Percentiles rank a stretch among this genome's conserved stretches.
phyloP scores from a whole-genome alignment of 78 protist species.

The Dictyostelium intermedium region DNA sequence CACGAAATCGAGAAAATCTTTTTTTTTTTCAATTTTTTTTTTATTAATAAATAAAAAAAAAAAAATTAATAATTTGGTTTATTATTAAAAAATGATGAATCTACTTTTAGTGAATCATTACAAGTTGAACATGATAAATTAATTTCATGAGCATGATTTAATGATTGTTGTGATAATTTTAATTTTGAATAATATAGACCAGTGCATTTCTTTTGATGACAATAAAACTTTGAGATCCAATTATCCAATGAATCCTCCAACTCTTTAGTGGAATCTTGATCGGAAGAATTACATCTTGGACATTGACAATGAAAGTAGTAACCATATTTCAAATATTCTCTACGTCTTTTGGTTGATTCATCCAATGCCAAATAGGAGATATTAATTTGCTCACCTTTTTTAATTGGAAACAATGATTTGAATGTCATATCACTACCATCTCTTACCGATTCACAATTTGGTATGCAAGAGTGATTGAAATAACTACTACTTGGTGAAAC shows the following conservation, averaged over 20 bases:
- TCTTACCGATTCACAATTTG: slow-evolving; percentile 41
- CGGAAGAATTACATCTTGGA: slow-evolving; percentile 24
- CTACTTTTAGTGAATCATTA: neutral
- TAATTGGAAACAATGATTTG: slow-evolving; percentile 29
- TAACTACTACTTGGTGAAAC: slow-evolving; percentile 26
- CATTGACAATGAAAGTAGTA: slow-evolving; percentile 66
- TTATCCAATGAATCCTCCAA: neutral
- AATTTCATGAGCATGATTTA: neutral
- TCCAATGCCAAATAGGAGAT: slow-evolving; percentile 30
- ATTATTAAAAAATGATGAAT: neutral
- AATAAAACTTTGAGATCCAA: slow-evolving; percentile 55
- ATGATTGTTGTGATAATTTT: neutral
- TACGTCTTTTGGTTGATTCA: neutral
- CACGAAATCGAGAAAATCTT: neutral
- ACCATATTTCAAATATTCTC: neutral
- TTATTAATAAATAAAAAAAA: neutral
- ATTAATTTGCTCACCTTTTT: slow-evolving; percentile 40
- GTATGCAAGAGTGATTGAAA: slow-evolving; percentile 66
- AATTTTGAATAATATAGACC: slow-evolving; percentile 45
- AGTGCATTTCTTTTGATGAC: slow-evolving; percentile 6
- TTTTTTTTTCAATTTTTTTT: neutral
- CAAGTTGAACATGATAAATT: neutral
- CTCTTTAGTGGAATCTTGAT: neutral
- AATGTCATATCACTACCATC: slow-evolving; percentile 30
- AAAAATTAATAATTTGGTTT: neutral